Base-by-base conservation (phyloP, 2,329 filamentous ascomycete species). In the Aspergillus fructus region DNA sequence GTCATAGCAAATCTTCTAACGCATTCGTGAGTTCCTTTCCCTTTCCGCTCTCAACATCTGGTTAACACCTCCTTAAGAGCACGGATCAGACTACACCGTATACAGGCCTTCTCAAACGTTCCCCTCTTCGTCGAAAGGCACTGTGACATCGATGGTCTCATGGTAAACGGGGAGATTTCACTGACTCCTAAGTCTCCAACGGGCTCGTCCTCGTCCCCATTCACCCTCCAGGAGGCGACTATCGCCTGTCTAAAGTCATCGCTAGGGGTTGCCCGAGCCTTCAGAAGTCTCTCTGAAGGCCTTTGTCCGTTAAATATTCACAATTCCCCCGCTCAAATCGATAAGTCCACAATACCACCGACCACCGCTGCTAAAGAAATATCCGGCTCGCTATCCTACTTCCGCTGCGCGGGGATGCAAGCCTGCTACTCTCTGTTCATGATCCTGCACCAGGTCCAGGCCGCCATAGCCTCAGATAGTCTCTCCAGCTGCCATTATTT, bases 341-440 rank as follows among this genome's bases (percentile, higher is more conserved):
- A 4, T 21, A 21, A 21, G 3, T 21, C 3, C 21, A 21, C 21
- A 21, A 4, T 4, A 21, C 21, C 21, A 4, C 21, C 21, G 3
- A 21, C 21, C 1, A 21, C 21, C 1, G 2, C 21, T 3, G 4
- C 21, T 21, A 17, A 15, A 1, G 24, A 42, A 12, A 24, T 19
- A 8, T 43, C 27, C 45, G 23, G 40, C 21, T 58, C 55, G 9
- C 2, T 58, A 3, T 51, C 55, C 2, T 49, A 58, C n/a, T 46
- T 58, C 40, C 45, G 27, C 5, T 23, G 45, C 3, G 49, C 13
- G 5, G 12, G 49, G 21, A n/a, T 58, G 50, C 50, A 58, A 33
- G 49, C 50, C n/a, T 43, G 49, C 5, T 49, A 49, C 23, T 21
- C 21, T 1, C 40, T 58, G 4, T 11, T 40, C 5, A n/a, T 45